Percentiles rank a stretch among this genome's conserved stretches.
Conservation (phyloP, 164 flowering plant species). For the Magnolia changhungtana region DNA sequence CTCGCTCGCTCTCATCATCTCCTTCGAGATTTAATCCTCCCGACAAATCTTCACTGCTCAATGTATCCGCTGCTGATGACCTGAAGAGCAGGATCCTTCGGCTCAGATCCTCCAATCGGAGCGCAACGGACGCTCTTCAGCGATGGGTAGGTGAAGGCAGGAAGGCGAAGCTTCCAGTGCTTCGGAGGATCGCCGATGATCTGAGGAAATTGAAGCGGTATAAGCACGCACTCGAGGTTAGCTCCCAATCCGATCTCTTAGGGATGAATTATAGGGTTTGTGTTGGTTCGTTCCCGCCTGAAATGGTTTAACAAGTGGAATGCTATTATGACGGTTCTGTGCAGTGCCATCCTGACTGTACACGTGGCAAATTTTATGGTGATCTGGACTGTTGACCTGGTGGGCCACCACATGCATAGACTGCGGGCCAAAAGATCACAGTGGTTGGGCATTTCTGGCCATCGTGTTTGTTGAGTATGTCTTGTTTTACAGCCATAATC, state of each 20-base stretch:
- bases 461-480: neutral
- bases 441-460: neutral
- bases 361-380: too few relatives aligned
- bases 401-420: too few relatives aligned
- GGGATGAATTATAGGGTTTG: neutral
- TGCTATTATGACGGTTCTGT: too few relatives aligned
- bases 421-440: too few relatives aligned
- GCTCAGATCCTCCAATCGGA: constrained; percentile 75
- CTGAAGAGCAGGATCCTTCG: constrained; percentile 53
- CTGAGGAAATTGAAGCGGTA: constrained; percentile 65
- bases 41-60: neutral
- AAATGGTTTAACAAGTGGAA: too few relatives aligned
- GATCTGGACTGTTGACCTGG: too few relatives aligned
- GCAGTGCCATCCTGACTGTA: too few relatives aligned
- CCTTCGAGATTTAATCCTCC: neutral
- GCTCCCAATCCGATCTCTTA: neutral
- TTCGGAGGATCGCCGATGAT: constrained; percentile 60
- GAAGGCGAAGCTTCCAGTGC: constrained; percentile 42
- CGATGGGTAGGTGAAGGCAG: constrained; percentile 79
- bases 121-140: constrained; percentile 57
- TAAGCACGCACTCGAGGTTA: constrained; percentile 98
- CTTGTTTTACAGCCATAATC: neutral
- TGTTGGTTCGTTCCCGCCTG: neutral
- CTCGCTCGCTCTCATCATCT: constrained; percentile 12
- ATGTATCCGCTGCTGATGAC: constrained; percentile 9